Evolutionary conservation across 2,329 filamentous ascomycete genomes (phyloP).

Genomic region (Talaromyces pinophilus): DNA sequence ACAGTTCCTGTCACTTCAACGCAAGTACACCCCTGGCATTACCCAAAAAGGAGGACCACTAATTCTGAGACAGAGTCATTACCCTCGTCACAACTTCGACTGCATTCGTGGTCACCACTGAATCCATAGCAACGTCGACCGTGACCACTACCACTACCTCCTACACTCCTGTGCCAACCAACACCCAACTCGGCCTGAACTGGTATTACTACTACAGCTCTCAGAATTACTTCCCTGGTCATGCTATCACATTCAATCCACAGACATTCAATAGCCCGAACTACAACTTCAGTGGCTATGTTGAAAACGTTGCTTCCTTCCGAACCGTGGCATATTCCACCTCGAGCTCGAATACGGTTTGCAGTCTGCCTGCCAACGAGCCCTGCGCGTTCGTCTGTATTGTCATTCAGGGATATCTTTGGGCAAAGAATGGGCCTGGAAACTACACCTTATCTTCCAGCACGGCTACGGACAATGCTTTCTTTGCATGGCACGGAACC

Average conservation of each 20-base stretch:
- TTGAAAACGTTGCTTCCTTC: conserved; percentile 12
- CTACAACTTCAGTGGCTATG: conserved; percentile 18
- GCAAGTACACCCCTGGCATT: neutral
- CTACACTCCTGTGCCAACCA: conserved; percentile 13
- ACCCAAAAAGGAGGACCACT: neutral
- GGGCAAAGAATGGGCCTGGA: conserved; percentile 14
- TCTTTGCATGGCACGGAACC: conserved; percentile 17
- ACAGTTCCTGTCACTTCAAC: conserved; percentile 6
- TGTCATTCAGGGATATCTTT: conserved; percentile 16
- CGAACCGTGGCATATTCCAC: conserved; percentile 13
- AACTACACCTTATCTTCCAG: conserved; percentile 10
- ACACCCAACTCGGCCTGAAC: conserved; percentile 9
- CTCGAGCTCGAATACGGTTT: neutral
- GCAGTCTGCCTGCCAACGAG: neutral
- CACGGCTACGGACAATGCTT: conserved; percentile 11
- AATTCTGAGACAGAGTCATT: neutral
- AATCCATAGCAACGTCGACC: conserved; percentile 4
- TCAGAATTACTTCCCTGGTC: neutral
- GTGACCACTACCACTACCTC: conserved; percentile 7
- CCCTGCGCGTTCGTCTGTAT: conserved; percentile 8
- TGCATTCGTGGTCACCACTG: conserved; percentile 2
- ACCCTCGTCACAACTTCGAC: neutral
- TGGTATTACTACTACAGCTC: conserved; percentile 18
- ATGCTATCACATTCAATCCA: neutral
- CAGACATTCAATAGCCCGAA: conserved; percentile 14